Conservation (phyloP, 176 grass and related monocot genomes). For the Zoysia pacifica region DNA sequence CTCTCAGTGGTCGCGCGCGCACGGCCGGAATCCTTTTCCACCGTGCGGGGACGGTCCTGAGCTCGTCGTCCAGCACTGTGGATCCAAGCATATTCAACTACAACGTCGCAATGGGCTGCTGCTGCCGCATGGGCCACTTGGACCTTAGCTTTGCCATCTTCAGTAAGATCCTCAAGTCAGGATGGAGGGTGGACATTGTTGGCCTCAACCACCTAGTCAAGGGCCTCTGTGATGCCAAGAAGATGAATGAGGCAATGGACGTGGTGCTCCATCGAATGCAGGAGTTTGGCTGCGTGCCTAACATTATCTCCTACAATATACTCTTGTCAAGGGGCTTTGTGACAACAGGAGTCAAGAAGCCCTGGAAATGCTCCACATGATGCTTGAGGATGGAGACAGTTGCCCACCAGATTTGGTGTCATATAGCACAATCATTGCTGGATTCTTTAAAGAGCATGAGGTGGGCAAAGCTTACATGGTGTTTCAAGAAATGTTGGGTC, state of each 20-base stretch:
- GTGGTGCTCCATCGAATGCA: constrained; percentile 36
- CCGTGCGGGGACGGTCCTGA: not conserved
- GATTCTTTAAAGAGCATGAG: constrained; percentile 21
- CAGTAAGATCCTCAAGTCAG: not conserved
- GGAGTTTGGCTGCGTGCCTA: constrained; percentile 27
- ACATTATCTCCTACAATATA: constrained; percentile 7
- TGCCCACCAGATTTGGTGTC: constrained; percentile 21
- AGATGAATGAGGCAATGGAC: not conserved
- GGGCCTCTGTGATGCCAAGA: constrained; percentile 29
- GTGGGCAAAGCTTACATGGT: constrained; percentile 3
- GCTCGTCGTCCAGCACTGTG: not conserved
- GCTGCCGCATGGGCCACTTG: not conserved
- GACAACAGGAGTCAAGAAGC: constrained; percentile 14
- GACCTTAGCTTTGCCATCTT: not conserved
- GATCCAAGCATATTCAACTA: not conserved
- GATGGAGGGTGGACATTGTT: not conserved
- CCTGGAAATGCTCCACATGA: constrained; percentile 21
- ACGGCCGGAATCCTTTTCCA: not conserved
- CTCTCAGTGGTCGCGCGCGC: not conserved
- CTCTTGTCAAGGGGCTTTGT: constrained; percentile 43
- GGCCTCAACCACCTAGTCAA: constrained; percentile 14
- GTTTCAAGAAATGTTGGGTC: constrained; percentile 21
- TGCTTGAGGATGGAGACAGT: not conserved
- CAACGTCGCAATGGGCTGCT: not conserved
- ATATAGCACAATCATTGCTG: constrained; percentile 30